Evolutionary conservation across 2,329 filamentous ascomycete species (phyloP), one percentile per base, ranked within the genome.

Genomic region (Penicillium sp.): DNA sequence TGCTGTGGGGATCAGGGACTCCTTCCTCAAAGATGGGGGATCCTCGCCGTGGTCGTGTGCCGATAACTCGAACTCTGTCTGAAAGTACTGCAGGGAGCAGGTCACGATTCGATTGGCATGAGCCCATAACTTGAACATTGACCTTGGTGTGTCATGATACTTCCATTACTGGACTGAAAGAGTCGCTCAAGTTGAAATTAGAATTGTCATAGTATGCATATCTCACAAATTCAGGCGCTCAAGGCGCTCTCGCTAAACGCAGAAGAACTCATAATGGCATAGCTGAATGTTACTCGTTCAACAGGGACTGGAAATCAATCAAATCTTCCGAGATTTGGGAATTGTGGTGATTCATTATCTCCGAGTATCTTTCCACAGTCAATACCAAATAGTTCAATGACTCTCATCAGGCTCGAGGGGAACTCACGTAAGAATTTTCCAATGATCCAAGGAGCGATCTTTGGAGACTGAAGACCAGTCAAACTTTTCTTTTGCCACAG

Each of bases 401-500:
- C 38, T 10, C 10, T 21, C 4, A 21, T 21, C 16, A 21, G 18
- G 38, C 4, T 40, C 7, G 8, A 16, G 4, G 16, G 10, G 10
- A 3, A 40, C 38, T 3, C 16, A 60, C 93, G 99, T 99, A 91
- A 97, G 97, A 71, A 97, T 96, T 80, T 99, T 99, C 94, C 94
- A 99, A 10, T 92, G 96, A 71, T 99, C 94, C 34, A 96, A 90
- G 0, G 94, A 92, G 46, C 97, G 80, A 71, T 97, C 92, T 43
- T 92, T 94, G 66, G 97, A 93, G 72, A 97, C 97, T 78, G 97
- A 97, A 48, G 92, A 96, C 93, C 94, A 99, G 73, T 99, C 94
- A 67, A 99, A 97, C 77, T 95, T 95, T 80, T 97, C 92, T 54
- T 96, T 89, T n/a, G 94, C 90, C 10, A 91, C 86, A 0, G 94